A percentile compares a stretch with the other conserved stretches of the same genome.
phyloP scores from a whole-genome alignment of 371 early-diverging fungal species.

The Mortierella sp. region DNA sequence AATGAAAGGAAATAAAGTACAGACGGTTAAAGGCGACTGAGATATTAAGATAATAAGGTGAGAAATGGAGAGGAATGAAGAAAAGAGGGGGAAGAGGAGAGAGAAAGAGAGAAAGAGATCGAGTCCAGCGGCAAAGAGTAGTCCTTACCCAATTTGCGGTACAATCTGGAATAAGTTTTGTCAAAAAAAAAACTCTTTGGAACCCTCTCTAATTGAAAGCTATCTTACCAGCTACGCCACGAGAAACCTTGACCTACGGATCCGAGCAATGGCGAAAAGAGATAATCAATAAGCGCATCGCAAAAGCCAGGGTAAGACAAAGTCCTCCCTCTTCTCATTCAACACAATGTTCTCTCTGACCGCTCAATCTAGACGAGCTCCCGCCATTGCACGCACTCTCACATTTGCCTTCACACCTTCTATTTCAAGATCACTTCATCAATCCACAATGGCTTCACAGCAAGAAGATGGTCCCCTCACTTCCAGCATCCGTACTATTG shows the following conservation, averaged over 20 bases:
- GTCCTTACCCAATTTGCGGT: no score
- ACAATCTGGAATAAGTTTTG: no score
- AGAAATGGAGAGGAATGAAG: neutral
- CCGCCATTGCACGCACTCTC: conserved; percentile 19
- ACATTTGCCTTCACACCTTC: neutral
- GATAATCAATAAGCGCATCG: neutral
- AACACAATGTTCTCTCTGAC: conserved; percentile 32
- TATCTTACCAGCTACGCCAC: neutral
- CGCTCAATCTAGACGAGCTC: conserved; percentile 30
- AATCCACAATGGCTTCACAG: conserved; percentile 42
- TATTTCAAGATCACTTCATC: conserved; percentile 16
- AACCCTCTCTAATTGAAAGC: conserved; percentile 2
- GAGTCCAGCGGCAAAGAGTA: no score
- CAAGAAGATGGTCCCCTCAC: conserved; percentile 47
- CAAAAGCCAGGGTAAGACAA: neutral
- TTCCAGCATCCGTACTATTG: conserved; percentile 43
- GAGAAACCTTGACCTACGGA: neutral
- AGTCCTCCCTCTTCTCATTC: neutral
- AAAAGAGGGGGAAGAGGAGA: no score
- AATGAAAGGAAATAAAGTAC: neutral
- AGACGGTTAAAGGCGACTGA: no score
- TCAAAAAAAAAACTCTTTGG: neutral
- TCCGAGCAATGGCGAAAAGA: neutral
- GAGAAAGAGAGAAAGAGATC: no score
- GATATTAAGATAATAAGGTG: no score